Evolutionary conservation across 2,329 filamentous ascomycete species (phyloP), one percentile per base, ranked within the genome.

Genomic region (Phoma sp.): DNA sequence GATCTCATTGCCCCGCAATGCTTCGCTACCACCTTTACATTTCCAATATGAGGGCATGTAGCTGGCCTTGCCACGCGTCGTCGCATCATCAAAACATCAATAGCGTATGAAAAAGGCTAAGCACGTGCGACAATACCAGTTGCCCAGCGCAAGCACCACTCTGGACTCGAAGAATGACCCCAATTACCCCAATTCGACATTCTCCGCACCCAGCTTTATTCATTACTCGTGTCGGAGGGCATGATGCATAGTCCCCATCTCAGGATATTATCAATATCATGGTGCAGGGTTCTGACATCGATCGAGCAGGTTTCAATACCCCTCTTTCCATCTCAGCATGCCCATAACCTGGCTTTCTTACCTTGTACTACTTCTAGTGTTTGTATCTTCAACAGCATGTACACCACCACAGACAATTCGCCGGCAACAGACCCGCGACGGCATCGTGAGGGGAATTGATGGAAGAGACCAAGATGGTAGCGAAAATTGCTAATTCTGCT

Each of bases 381-480:
- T 64, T 22, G 37, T 53, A 27, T 43, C 52, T 7, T 18, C 54
- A n/a, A 52, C 44, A 6, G 41, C 37, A 14, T 62, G 62, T 30
- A 58, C 48, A 11, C 51, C 56, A 4, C 10, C 33, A 24, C 10
- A 10, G 33, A 6, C 27, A 38, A 2, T 11, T 6, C 14, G 13
- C 14, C 50, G 24, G 14, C 50, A 58, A 8, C 52, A 60, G 38
- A 50, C 47, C 9, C 35, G 35, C 14, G 47, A 37, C 3, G 55
- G 58, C 13, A 40, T 67, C 10, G 65, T 66, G 5, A 55, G 57
- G 7, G 68, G 68, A 4, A 50, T 65, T 9, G 41, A 50, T 4
- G 62, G 61, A 9, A 59, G 55, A 44, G 65, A 69, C 29, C 49
- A 47, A n/a, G 59, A 65, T 36, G 61, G 65, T 63, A 46, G 4